phyloP scores from a whole-genome alignment of 2,329 filamentous ascomycete genomes.

The Epichloe bromicola region DNA sequence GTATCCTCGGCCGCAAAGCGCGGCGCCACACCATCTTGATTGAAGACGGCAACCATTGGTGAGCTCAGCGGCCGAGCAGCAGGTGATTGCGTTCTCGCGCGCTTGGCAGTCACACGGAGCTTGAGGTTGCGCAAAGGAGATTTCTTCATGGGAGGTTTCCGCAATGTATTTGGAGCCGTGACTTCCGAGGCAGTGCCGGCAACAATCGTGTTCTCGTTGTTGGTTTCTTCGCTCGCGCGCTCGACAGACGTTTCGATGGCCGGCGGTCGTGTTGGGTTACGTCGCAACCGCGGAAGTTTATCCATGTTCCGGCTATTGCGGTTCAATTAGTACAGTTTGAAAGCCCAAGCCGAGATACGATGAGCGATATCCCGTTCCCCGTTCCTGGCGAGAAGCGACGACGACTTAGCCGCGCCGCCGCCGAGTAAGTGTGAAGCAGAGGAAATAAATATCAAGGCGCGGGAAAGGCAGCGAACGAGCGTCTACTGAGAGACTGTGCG shows the following conservation, averaged over 20 bases:
- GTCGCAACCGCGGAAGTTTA: slow-evolving; percentile 28
- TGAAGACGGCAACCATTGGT: slow-evolving; percentile 20
- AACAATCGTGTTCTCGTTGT: slow-evolving; percentile 9
- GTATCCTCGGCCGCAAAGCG: slow-evolving; percentile 12
- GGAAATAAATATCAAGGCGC: no score
- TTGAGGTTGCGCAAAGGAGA: slow-evolving; percentile 32
- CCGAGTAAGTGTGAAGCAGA: no score
- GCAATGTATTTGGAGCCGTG: slow-evolving; percentile 8
- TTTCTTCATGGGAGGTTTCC: slow-evolving; percentile 17
- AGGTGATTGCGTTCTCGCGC: slow-evolving; percentile 30
- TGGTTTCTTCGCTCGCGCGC: slow-evolving; percentile 16
- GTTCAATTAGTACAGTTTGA: neutral
- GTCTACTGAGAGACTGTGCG: neutral
- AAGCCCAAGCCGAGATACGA: no score
- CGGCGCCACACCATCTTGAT: slow-evolving; percentile 22
- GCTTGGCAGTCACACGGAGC: slow-evolving; percentile 32
- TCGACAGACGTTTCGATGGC: slow-evolving; percentile 28
- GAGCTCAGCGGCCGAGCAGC: slow-evolving; percentile 17
- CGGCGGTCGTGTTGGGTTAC: slow-evolving; percentile 28
- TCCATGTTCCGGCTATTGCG: slow-evolving; percentile 21
- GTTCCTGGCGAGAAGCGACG: no score
- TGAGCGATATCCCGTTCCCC: no score
- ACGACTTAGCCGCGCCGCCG: no score
- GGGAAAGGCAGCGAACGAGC: no score
- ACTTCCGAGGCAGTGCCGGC: neutral